These are phyloP conservation scores for Paramyrothecium sp. DNA, from an alignment of 2,329 filamentous ascomycete species.

Conservation along the genomic window DNA sequence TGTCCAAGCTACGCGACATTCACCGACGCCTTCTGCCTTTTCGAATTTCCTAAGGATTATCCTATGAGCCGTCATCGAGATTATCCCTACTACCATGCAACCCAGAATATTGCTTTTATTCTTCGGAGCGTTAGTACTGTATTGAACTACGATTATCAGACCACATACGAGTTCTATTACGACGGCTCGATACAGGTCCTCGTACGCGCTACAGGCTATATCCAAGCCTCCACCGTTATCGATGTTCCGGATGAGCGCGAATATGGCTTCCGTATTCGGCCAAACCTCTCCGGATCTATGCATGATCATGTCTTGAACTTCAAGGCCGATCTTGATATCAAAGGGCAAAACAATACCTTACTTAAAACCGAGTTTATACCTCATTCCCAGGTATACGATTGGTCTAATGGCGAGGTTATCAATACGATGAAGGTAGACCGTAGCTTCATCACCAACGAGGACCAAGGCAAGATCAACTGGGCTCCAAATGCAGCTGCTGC, in stretches of 20 bases:
- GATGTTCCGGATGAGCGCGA: constrained; percentile 42
- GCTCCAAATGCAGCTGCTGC: constrained; percentile 42
- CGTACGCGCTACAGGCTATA: constrained; percentile 20
- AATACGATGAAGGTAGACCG: constrained; percentile 51
- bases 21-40: constrained; percentile 51
- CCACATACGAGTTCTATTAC: constrained; percentile 46
- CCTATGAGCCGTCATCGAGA: constrained; percentile 47
- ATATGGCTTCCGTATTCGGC: constrained; percentile 48
- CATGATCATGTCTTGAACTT: constrained; percentile 55
- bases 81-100: constrained; percentile 35
- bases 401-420: constrained; percentile 40
- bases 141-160: constrained; percentile 50
- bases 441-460: constrained; percentile 38
- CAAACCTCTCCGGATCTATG: constrained; percentile 43
- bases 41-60: constrained; percentile 47
- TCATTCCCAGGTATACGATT: constrained; percentile 37
- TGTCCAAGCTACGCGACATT: constrained; percentile 48
- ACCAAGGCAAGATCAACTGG: constrained; percentile 44
- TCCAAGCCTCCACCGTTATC: constrained; percentile 51
- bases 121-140: constrained; percentile 46
- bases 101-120: constrained; percentile 44
- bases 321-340: constrained; percentile 52
- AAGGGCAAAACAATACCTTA: constrained; percentile 43
- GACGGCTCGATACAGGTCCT: constrained; percentile 49
- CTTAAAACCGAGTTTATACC: constrained; percentile 29